Conservation (phyloP, 2,329 filamentous ascomycete species). For the Neofusicoccum kwambonambiense region DNA sequence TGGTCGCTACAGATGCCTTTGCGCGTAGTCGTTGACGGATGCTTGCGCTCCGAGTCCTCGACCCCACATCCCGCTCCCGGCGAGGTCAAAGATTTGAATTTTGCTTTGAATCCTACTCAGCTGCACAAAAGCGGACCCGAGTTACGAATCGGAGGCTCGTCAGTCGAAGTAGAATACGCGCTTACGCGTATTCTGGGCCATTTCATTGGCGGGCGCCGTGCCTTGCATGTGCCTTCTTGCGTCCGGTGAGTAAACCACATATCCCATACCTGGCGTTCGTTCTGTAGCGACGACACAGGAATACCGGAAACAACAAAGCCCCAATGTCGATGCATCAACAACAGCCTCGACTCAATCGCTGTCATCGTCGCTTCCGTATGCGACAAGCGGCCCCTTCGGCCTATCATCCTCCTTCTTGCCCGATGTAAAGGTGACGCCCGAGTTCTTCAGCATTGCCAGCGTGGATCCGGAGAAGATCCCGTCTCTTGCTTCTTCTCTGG, state of each 20-base stretch:
- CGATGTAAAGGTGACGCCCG: constrained; percentile 47
- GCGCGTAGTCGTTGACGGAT: no score
- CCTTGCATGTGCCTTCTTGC: background rate
- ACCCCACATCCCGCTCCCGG: no score
- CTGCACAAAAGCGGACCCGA: no score
- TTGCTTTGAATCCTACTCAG: no score
- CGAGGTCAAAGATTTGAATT: no score
- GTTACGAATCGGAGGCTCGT: no score
- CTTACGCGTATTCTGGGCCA: background rate
- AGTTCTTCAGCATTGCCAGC: constrained; percentile 70
- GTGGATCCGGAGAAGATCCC: constrained; percentile 83
- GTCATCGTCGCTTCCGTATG: constrained; percentile 88
- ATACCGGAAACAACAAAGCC: no score
- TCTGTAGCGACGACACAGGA: no score
- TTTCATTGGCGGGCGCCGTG: background rate
- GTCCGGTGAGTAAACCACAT: background rate
- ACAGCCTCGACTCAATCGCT: constrained; percentile 47
- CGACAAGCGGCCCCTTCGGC: constrained; percentile 72
- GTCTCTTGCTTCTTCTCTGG: constrained; percentile 38
- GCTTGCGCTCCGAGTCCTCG: no score
- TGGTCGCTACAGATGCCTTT: no score
- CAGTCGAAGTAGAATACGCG: background rate
- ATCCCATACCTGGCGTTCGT: no score
- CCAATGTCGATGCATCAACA: background rate
- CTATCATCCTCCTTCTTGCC: constrained; percentile 54